Evolutionary conservation across 306 rosid genomes (phyloP), one percentile per base, ranked within the genome.

Genomic region (Lathyrus aphaca): DNA sequence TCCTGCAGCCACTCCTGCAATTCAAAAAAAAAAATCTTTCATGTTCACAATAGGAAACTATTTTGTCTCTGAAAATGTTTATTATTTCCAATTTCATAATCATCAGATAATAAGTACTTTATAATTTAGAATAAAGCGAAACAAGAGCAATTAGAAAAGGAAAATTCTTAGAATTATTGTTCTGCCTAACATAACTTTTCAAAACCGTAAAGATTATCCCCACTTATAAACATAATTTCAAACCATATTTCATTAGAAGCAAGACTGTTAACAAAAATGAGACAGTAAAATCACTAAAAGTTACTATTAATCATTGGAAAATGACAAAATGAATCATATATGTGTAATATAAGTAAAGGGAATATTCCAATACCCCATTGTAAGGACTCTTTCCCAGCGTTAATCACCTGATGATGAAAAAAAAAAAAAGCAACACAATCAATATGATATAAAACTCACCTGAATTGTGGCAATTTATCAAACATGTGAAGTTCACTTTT

Each of bases 1-100:
- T 44, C 99, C 99, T 16, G 97, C 97, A 73, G 92, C 99, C 69
- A 94, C 81, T 50, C 99, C 96, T 94, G 79, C 75, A 75, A 32
- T 64, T 39, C 23, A 48, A 56, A 42, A 69, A 5, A 69, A 5
- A 66, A 57, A 60, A 57, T 55, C 18, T 18, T 35, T 32, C 10
- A 12, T 27, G 19, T 53, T 38, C 11, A 50, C n/a, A 10, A 18
- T 3, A 50, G 50, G 40, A 37, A 65, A 49, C 10, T 56, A 49
- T n/a, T 56, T 66, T 14, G 1, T 14, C 19, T 15, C 8, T 6
- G 4, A 16, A 48, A 48, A 8, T 49, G 0, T 17, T 4, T 49
- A 49, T 3, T 49, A 16, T 48, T 3, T 8, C 1, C 25, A 4
- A 14, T 44, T 16, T 16, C 25, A 15, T 46, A 15, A 15, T 45